These are phyloP conservation scores for Fragosphaeria purpurea DNA, from an alignment of 2,329 filamentous ascomycete species.

Conservation along the genomic window DNA sequence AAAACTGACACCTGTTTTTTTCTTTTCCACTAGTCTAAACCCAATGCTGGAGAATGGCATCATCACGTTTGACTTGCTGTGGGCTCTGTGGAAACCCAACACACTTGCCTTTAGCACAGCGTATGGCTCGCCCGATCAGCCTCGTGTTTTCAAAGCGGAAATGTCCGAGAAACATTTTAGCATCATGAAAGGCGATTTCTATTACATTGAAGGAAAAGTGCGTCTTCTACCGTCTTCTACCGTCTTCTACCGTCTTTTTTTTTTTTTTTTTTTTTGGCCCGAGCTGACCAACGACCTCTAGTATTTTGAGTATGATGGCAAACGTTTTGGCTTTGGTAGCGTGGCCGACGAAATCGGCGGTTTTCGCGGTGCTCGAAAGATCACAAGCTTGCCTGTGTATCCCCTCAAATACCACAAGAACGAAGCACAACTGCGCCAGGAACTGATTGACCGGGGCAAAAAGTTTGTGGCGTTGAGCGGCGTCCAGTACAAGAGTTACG, in stretches of 20 bases:
- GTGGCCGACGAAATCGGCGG: conserved; percentile 58
- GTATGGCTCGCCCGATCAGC: conserved; percentile 66
- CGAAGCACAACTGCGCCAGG: conserved; percentile 49
- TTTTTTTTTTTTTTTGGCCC: background rate
- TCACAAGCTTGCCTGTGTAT: conserved; percentile 66
- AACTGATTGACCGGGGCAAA: conserved; percentile 71
- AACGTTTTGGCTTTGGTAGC: conserved; percentile 67
- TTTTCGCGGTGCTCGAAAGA: conserved; percentile 76
- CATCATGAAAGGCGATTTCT: conserved; percentile 65
- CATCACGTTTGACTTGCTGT: conserved; percentile 81
- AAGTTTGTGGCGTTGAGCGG: conserved; percentile 74
- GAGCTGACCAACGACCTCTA: conserved; percentile 15
- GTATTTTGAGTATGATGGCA: conserved; percentile 84
- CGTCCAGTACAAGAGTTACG: conserved; percentile 72
- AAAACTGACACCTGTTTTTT: too few species aligned
- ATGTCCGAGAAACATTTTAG: conserved; percentile 59
- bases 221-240: conserved; percentile 2
- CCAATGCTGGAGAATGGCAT: conserved; percentile 71
- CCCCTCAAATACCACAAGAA: conserved; percentile 74
- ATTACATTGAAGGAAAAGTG: conserved; percentile 59
- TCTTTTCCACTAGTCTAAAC: conserved; percentile 45
- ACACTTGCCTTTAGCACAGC: conserved; percentile 69
- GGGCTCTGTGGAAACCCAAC: conserved; percentile 83
- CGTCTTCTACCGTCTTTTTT: background rate
- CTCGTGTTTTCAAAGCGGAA: conserved; percentile 74